Conservation (phyloP, 2,329 filamentous ascomycete species). For the Cladosporium sphaerospermum region DNA sequence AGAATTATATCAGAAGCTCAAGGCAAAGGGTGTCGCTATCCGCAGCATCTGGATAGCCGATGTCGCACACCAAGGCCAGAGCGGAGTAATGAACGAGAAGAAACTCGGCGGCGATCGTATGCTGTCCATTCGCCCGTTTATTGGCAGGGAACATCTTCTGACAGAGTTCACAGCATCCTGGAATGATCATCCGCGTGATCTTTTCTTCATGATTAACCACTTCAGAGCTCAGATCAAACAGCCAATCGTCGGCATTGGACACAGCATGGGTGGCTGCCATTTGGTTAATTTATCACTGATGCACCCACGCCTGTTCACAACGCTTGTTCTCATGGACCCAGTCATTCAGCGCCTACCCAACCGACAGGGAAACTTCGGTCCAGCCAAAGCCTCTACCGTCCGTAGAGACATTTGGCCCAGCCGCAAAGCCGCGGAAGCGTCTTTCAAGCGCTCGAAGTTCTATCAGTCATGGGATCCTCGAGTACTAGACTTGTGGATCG, state of each 20-base stretch:
- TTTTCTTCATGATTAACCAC: constrained; percentile 76
- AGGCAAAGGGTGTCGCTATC: constrained; percentile 59
- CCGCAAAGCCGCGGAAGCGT: constrained; percentile 57
- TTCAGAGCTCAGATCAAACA: constrained; percentile 75
- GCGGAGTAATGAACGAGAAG: constrained; percentile 68
- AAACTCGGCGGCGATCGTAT: constrained; percentile 77
- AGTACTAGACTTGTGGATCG: constrained; percentile 67
- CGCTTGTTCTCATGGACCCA: constrained; percentile 75
- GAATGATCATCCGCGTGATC: constrained; percentile 78
- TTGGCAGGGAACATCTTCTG: background rate
- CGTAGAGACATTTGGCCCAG: constrained; percentile 81
- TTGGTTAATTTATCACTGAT: constrained; percentile 66
- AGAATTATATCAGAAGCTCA: constrained; percentile 59
- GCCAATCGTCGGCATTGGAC: constrained; percentile 76
- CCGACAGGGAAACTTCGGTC: constrained; percentile 30
- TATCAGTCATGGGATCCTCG: constrained; percentile 77
- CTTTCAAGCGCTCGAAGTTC: constrained; percentile 65
- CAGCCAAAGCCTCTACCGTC: constrained; percentile 53
- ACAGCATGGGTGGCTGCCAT: constrained; percentile 78
- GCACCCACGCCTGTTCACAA: constrained; percentile 73
- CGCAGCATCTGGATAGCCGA: constrained; percentile 86
- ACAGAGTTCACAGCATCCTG: constrained; percentile 57
- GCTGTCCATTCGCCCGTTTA: constrained; percentile 25
- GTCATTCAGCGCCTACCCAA: constrained; percentile 57
- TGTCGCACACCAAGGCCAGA: constrained; percentile 76